Conservation (phyloP, 768 basidiomycete species). For the Butyriboletus loyo region DNA sequence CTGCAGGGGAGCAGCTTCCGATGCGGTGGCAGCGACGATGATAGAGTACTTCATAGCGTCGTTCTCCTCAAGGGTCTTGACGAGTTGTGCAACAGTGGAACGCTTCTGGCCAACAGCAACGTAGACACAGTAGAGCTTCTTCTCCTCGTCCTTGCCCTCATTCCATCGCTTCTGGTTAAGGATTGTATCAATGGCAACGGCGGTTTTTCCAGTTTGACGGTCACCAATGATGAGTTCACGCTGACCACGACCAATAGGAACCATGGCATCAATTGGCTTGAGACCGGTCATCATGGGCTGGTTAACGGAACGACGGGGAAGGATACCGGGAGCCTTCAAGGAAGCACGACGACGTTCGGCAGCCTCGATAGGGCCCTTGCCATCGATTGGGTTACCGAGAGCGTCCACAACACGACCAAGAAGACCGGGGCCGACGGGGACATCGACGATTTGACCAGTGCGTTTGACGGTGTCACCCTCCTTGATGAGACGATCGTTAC, state of each 20-base stretch:
- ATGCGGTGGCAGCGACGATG: conserved; percentile 98
- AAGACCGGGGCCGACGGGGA: conserved; percentile 95
- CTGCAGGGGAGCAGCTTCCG: conserved; percentile 98
- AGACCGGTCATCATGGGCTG: conserved; percentile 99
- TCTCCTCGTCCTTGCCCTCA: conserved; percentile 91
- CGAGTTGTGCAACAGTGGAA: conserved; percentile 98
- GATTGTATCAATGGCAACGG: conserved; percentile 99
- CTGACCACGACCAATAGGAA: conserved; percentile 99
- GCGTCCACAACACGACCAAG: conserved; percentile 99
- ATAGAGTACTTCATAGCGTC: conserved; percentile 99
- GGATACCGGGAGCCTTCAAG: conserved; percentile 97
- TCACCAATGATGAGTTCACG: conserved; percentile 99
- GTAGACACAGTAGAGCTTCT: conserved; percentile 99
- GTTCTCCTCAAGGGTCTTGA: conserved; percentile 99
- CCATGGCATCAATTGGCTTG: conserved; percentile 99
- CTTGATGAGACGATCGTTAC: conserved; percentile 97
- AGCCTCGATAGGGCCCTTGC: conserved; percentile 95
- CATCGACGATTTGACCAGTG: conserved; percentile 99
- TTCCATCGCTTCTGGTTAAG: conserved; percentile 99
- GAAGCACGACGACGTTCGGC: conserved; percentile 95
- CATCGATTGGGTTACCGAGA: conserved; percentile 99
- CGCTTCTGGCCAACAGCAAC: conserved; percentile 99
- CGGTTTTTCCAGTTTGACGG: conserved; percentile 99
- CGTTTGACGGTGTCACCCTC: conserved; percentile 99
- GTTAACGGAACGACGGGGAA: conserved; percentile 98